Evolutionary conservation across 768 basidiomycete genomes (phyloP).

Genomic region (Candolleomyces aberdarensis): DNA sequence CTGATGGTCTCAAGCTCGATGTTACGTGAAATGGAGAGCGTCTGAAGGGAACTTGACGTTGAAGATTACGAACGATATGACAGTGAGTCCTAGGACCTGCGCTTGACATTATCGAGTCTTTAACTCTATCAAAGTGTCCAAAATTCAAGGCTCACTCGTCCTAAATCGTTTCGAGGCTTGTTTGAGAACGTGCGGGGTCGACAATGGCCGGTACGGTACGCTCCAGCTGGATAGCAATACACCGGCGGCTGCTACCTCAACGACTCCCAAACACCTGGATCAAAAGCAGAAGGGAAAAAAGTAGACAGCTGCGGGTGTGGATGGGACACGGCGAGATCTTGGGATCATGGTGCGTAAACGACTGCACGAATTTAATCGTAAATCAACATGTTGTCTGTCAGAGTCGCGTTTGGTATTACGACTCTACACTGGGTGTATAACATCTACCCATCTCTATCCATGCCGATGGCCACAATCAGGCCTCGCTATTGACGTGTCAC

Average conservation of each 20-base stretch:
- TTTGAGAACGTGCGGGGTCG: conserved; percentile 85
- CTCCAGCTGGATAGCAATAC: conserved; percentile 14
- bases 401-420: too few species aligned
- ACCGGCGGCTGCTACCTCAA: conserved; percentile 24
- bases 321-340: too few species aligned
- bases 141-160: conserved; percentile 94
- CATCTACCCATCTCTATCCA: too few species aligned
- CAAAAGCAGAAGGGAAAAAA: conserved; percentile 71
- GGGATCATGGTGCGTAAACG: too few species aligned
- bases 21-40: conserved; percentile 88
- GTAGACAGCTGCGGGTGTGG: conserved; percentile 19
- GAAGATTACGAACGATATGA: conserved; percentile 89
- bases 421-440: too few species aligned
- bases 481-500: too few species aligned
- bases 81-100: conserved; percentile 48
- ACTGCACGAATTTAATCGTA: too few species aligned
- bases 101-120: too few species aligned
- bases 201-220: conserved; percentile 24
- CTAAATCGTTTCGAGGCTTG: conserved; percentile 93
- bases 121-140: conserved; percentile 60
- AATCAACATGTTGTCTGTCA: too few species aligned
- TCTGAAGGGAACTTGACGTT: conserved; percentile 85
- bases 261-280: conserved; percentile 4
- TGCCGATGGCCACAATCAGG: too few species aligned
- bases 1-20: conserved; percentile 58